Percentiles rank a stretch among this genome's conserved stretches.
Evolutionary conservation across 2,329 filamentous ascomycete species (phyloP).

Genomic region (Claviceps digitariae): DNA sequence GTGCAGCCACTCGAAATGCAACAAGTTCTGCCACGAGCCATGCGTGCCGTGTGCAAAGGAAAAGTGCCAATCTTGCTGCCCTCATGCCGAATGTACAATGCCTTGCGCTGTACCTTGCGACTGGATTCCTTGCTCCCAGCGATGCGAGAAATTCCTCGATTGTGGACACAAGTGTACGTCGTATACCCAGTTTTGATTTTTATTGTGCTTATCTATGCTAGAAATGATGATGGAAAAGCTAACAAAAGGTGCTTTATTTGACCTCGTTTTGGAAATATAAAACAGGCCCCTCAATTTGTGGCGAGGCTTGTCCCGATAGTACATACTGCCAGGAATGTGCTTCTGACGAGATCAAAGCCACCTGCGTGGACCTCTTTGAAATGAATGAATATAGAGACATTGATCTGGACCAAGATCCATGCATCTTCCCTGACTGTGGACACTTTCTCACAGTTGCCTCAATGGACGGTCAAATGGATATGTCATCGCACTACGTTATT

Average conservation of each 20-base stretch:
- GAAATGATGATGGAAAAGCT: no score
- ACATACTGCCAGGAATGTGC: constrained; percentile 45
- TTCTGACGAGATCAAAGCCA: constrained; percentile 26
- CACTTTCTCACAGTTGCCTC: constrained; percentile 47
- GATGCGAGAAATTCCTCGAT: constrained; percentile 37
- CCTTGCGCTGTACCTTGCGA: constrained; percentile 56
- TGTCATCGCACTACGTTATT: constrained; percentile 35
- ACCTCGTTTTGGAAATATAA: no score
- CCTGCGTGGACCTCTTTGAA: constrained; percentile 42
- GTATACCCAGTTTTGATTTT: no score
- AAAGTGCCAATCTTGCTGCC: constrained; percentile 39
- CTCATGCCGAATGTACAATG: constrained; percentile 36
- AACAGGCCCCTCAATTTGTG: constrained; percentile 43
- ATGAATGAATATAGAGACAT: constrained; percentile 41
- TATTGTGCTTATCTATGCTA: no score
- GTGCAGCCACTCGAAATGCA: constrained; percentile 44
- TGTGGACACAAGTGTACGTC: constrained; percentile 47
- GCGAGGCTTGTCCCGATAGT: constrained; percentile 42
- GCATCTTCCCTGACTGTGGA: constrained; percentile 48
- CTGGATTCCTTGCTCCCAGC: constrained; percentile 47
- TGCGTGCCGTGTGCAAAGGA: constrained; percentile 47
- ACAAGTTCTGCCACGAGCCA: constrained; percentile 41
- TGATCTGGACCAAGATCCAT: constrained; percentile 44
- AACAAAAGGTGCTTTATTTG: neutral
- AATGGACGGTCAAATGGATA: constrained; percentile 47